Evolutionary conservation across 352 stramenopile species (phyloP), one percentile per base, ranked within the genome.

Genomic region (Globisporangium abappressorium): DNA sequence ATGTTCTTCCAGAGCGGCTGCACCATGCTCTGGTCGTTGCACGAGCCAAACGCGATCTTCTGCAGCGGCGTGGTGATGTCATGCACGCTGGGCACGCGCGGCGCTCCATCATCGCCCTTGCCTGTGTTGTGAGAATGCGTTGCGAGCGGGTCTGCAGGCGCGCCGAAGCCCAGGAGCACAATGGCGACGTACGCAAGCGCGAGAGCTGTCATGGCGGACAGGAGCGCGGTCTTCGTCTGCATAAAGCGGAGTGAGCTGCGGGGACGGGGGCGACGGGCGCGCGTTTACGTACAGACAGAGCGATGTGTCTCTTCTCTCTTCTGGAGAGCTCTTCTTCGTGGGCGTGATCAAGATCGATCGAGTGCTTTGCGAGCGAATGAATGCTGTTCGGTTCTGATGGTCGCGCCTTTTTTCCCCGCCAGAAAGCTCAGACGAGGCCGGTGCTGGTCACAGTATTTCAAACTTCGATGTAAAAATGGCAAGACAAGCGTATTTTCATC

Each of bases 11-110:
- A 96, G 66, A 96, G 75, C 33, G 87, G 85, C 72, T 96, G 86
- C 38, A 78, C 74, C 58, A 93, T 89, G 75, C 84, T 89, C 74
- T 96, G 88, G 59, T 96, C 85, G 57, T 93, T 96, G 82, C 88
- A 96, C 14, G 88, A 96, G 47, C 86, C 88, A 71, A 96, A 96
- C 33, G 78, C 85, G 54, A 95, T 73, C 60, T 74, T 80, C 30
- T 75, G 49, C 28, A 92, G 78, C 43, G 84, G 77, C 47, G 70
- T 36, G 54, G 74, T 69, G 65, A 92, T 76, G 69, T 87, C 77
- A 61, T 84, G 60, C 22, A 89, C 68, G 34, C 70, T 75, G 26
- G 78, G 71, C 30, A 49, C 24, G 8, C 33, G 51, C 24, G 38
- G 24, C 36, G 54, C 41, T n/a, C 34, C 33, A 12, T 7, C 33